These are phyloP conservation scores for Podospora pseudoanserina DNA, from an alignment of 495 filamentous ascomycete species.

Conservation along the genomic window DNA sequence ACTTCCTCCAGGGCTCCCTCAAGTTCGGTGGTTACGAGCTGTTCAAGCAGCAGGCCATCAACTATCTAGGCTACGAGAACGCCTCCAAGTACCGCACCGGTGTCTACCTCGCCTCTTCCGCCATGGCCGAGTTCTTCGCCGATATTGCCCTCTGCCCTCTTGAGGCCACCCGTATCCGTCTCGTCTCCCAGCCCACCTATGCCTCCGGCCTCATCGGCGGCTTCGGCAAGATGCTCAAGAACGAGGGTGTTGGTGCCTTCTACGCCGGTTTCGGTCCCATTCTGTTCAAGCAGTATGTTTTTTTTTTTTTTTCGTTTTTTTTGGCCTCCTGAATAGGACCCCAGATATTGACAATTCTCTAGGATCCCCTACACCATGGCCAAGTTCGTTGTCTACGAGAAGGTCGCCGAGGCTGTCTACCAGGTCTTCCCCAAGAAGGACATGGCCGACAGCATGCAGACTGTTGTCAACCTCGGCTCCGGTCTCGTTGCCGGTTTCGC, in stretches of 20 bases:
- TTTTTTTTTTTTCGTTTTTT: too few relatives aligned
- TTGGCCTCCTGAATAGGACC: too few relatives aligned
- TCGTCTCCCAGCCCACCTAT: conserved; percentile 86
- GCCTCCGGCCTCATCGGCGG: conserved; percentile 76
- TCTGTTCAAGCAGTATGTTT: conserved; percentile 81
- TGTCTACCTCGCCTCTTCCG: conserved; percentile 84
- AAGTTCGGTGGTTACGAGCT: conserved; percentile 96
- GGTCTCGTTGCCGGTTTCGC: conserved; percentile 98
- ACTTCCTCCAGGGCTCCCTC: conserved; percentile 93
- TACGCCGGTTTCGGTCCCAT: conserved; percentile 94
- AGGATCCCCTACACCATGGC: conserved; percentile 99
- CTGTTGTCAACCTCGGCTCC: conserved; percentile 85
- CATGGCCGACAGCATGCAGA: conserved; percentile 71
- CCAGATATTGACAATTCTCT: conserved; percentile 16
- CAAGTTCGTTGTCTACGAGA: conserved; percentile 99
- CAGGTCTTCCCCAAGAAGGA: conserved; percentile 68
- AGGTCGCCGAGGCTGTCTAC: conserved; percentile 82
- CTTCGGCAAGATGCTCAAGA: conserved; percentile 79
- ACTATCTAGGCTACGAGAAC: conserved; percentile 71
- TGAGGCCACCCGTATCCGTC: conserved; percentile 91
- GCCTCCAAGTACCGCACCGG: conserved; percentile 82
- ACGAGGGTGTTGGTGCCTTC: conserved; percentile 84
- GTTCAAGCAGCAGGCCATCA: conserved; percentile 92
- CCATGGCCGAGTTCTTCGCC: conserved; percentile 86
- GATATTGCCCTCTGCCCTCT: conserved; percentile 92